phyloP scores from a whole-genome alignment of 768 basidiomycete genomes.

The Agrocybe pediades region DNA sequence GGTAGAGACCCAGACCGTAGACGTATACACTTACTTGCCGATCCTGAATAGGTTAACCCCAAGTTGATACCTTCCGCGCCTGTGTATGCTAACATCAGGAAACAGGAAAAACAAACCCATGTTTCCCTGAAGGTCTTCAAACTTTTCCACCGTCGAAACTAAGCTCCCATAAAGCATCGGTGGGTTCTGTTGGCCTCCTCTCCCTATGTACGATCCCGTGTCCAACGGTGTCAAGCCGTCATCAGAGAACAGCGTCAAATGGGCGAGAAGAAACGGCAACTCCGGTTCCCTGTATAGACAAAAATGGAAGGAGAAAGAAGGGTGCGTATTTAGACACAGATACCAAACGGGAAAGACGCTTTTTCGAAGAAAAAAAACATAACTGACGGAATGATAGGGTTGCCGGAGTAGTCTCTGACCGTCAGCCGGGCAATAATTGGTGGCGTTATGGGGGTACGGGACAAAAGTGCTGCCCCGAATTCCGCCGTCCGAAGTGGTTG shows the following conservation, averaged over 20 bases:
- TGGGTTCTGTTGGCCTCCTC: slow-evolving; percentile 48
- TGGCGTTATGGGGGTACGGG: slow-evolving; percentile 82
- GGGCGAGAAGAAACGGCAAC: slow-evolving; percentile 85
- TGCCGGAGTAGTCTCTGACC: slow-evolving; percentile 71
- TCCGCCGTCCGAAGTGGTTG: slow-evolving; percentile 83
- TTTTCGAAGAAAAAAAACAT: slow-evolving; percentile 2
- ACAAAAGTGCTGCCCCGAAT: slow-evolving; percentile 73
- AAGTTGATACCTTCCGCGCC: slow-evolving; percentile 75
- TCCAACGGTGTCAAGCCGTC: slow-evolving; percentile 69
- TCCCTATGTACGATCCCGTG: slow-evolving; percentile 58
- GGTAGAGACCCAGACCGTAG: slow-evolving; percentile 20
- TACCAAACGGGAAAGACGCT: neutral
- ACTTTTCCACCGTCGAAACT: slow-evolving; percentile 77
- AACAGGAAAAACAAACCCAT: slow-evolving; percentile 88
- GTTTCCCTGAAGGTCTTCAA: slow-evolving; percentile 80
- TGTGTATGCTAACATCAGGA: slow-evolving; percentile 86
- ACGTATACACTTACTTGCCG: slow-evolving; percentile 58
- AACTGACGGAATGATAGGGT: slow-evolving; percentile 78
- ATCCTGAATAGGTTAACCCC: slow-evolving; percentile 73
- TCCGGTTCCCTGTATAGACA: slow-evolving; percentile 68
- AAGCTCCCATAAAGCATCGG: slow-evolving; percentile 83
- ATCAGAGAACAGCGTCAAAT: slow-evolving; percentile 72
- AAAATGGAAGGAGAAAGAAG: slow-evolving; percentile 4
- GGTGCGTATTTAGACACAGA: neutral
- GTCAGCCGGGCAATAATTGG: slow-evolving; percentile 81